Base-by-base conservation (phyloP, 2,329 filamentous ascomycete species). In the Colletotrichum higginsianum region DNA sequence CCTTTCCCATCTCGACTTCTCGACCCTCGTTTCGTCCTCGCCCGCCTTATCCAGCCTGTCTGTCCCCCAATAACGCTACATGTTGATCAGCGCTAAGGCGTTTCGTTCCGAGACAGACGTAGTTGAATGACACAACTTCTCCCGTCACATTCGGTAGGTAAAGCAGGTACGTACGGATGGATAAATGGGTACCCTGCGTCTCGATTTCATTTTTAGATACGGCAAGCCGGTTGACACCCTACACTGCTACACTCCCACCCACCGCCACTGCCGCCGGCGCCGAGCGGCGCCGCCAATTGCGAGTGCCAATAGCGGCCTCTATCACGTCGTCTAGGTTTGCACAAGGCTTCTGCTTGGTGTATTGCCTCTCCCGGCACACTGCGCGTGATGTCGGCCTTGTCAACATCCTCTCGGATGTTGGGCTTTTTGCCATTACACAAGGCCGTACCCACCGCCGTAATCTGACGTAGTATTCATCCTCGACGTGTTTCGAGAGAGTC, bases 141-240 rank as follows among this genome's bases (percentile, higher is more conserved):
- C 8, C 35, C 9, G 35, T 35, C 9, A 35, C 35, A 35, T 35
- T 35, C 35, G 35, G 35, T 9, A 11, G 8, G 35, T 35, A 35
- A 35, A 35, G 35, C 9, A 35, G 35, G 35, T 35, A 35, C 9
- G 35, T 35, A 35, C 35, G 9, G 35, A 11, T 35, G 35, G 35
- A 35, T 35, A 11, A 11, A 35, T 35, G 9, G 35, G 35, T 8
- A 44, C 55, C 18, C n/a, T 57, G 55, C 26, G 52, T 30, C n/a
- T n/a, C 44, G 18, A 21, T 11, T 44, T 49, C 21, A 42, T 46
- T 38, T 56, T 16, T 30, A 68, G 52, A 57, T 61, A 64, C 38
- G 30, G 13, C 42, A 65, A 57, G 66, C 66, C 60, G 52, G 64
- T 61, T 65, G 66, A 35, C 30, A 65, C 44, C 66, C 66, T 21